Evolutionary conservation across 129 eudicot species (phyloP).

Genomic region (Saussurea involucrata): DNA sequence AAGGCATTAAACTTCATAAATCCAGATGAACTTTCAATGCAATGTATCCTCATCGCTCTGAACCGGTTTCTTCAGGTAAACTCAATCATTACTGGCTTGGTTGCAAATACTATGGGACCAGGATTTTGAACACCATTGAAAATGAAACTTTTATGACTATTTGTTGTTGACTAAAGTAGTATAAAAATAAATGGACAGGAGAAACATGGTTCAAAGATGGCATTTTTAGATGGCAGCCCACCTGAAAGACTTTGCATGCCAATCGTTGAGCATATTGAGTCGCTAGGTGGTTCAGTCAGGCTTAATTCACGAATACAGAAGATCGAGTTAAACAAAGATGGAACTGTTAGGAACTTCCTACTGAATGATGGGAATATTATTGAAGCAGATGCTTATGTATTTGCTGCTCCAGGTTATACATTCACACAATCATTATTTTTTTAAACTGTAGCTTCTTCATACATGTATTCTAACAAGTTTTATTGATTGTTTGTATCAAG

Average conservation of each 20-base stretch:
- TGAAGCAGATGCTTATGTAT: constrained; percentile 88
- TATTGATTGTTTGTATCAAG: constrained; percentile 27
- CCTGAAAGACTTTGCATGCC: constrained; percentile 99
- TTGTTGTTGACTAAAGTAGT: constrained; percentile 8
- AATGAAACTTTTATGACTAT: neutral
- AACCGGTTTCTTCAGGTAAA: constrained; percentile 95
- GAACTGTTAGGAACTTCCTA: constrained; percentile 64
- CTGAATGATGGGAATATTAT: constrained; percentile 60
- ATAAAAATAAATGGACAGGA: constrained; percentile 51
- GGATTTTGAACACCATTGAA: neutral
- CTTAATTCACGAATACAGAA: constrained; percentile 81
- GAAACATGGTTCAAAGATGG: constrained; percentile 98
- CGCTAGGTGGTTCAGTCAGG: constrained; percentile 82
- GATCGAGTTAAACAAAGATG: constrained; percentile 72
- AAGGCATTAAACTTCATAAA: constrained; percentile 96
- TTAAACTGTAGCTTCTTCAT: neutral
- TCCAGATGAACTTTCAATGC: constrained; percentile 99
- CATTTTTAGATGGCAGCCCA: constrained; percentile 96
- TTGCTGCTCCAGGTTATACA: constrained; percentile 90
- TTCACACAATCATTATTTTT: constrained; percentile 5
- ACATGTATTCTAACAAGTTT: neutral
- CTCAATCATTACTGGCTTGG: constrained; percentile 9
- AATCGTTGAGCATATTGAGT: constrained; percentile 69
- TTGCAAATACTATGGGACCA: neutral
- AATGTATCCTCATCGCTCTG: constrained; percentile 94